Base-by-base conservation (phyloP, 495 filamentous ascomycete species). In the Cercophora scortea region DNA sequence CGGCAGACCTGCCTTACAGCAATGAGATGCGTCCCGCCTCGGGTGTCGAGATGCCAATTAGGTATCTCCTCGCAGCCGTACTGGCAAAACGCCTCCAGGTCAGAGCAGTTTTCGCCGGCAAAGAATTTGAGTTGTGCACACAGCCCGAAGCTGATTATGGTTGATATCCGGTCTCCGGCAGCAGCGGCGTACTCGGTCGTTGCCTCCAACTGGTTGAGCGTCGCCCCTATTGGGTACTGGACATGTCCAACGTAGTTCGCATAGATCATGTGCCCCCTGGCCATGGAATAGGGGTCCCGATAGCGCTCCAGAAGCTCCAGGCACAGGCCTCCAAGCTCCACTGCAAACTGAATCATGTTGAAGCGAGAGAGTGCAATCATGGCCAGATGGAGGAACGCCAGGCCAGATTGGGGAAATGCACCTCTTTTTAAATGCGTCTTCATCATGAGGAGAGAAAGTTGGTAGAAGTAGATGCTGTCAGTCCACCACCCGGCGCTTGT, bases 401-500 rank as follows among this genome's bases (percentile, higher is more conserved):
- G 78, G 32, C 87, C 84, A 13, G 85, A 81, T 61, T 94, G 86
- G 0, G 85, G 80, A 59, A 87, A 89, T 2, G 78, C 74, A 0
- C 84, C 86, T 39, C 78, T 74, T 9, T 63, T 68, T 13, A 94
- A 71, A 57, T 88, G 83, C 17, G 84, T 77, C 42, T 84, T 76
- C 58, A 92, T 71, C 72, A 90, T 83, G 47, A 84, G 75, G 10
- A 92, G 76, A 5, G 83, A 72, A 52, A 88, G 80, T 49, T 87
- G 81, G 62, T 90, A 94, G 66, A 90, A 95, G 19, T 81, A 77
- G 18, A 88, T 60, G 15, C 74, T 69, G 62, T 93, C 82, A 57
- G 80, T 83, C 89, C 89, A 96, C 68, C 87, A 95, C 1, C 85
- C 85, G n/a, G 88, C 82, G 47, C 82, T 81, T 52, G 87, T 78